phyloP scores from a whole-genome alignment of 2,329 filamentous ascomycete genomes.

The Fusarium sp. region DNA sequence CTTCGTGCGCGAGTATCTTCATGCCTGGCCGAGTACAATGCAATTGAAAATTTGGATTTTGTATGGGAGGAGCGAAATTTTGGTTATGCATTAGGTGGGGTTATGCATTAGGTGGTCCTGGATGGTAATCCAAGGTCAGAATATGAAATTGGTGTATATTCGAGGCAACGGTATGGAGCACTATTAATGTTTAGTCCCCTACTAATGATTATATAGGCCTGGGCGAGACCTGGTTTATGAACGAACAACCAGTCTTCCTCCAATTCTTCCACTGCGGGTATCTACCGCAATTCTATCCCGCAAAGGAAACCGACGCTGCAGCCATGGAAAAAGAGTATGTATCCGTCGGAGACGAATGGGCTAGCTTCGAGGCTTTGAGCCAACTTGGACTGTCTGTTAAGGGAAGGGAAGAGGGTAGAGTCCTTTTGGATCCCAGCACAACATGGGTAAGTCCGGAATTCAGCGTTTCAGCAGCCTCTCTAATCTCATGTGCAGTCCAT shows the following conservation, averaged over 20 bases:
- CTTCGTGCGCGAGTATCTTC: too few relatives aligned
- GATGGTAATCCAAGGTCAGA: background rate
- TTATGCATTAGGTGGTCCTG: too few relatives aligned
- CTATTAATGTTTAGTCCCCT: too few relatives aligned
- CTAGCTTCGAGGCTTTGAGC: constrained; percentile 14
- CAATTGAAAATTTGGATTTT: too few relatives aligned
- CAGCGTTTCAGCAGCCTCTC: fast-evolving
- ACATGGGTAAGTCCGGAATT: constrained; percentile 15
- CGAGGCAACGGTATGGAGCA: constrained; percentile 9
- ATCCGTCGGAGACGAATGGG: constrained; percentile 26
- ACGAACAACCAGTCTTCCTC: constrained; percentile 18
- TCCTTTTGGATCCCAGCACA: constrained; percentile 5
- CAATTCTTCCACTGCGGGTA: constrained; percentile 32
- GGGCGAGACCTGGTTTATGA: constrained; percentile 32
- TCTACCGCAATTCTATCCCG: constrained; percentile 19
- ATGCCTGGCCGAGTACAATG: too few relatives aligned
- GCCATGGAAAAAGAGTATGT: constrained; percentile 24
- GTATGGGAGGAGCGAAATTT: too few relatives aligned
- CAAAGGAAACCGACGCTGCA: background rate
- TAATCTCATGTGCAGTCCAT: background rate
- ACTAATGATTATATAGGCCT: constrained; percentile 2
- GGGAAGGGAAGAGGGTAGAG: constrained; percentile 4
- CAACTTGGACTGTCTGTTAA: constrained; percentile 8
- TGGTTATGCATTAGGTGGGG: too few relatives aligned
- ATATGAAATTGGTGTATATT: constrained; percentile 16